A percentile compares a stretch with the other conserved stretches of the same genome.
These are phyloP conservation scores for Themeda triandra DNA, from an alignment of 176 grass and related monocot species.

Conservation along the genomic window DNA sequence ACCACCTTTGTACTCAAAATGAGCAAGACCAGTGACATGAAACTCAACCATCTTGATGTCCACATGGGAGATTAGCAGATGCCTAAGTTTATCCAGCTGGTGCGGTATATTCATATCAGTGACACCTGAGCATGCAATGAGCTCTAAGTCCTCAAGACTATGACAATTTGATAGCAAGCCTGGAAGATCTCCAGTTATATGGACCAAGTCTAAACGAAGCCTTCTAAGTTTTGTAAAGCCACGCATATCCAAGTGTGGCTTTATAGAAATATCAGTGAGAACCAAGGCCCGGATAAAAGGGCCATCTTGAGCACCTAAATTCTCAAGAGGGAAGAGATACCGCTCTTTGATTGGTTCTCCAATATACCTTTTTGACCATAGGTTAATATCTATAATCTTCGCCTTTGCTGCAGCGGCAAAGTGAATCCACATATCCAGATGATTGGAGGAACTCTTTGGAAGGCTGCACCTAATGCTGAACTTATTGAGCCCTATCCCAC, in stretches of 20 bases:
- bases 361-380: not conserved
- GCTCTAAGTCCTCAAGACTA: not conserved
- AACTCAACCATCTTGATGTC: not conserved
- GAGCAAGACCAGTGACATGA: not conserved
- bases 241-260: too few species aligned
- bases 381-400: not conserved
- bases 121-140: not conserved
- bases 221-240: conserved; percentile 17
- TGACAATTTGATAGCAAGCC: conserved; percentile 3
- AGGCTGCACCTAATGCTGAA: conserved; percentile 1
- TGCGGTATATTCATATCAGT: too few species aligned
- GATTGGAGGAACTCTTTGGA: not conserved
- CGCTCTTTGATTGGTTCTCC: not conserved
- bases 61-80: not conserved
- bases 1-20: not conserved
- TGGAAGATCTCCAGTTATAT: not conserved
- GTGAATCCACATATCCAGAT: conserved; percentile 10
- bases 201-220: not conserved
- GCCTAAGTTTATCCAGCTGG: not conserved
- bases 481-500: conserved; percentile 1
- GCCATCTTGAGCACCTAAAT: not conserved
- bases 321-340: conserved; percentile 1
- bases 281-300: conserved; percentile 16
- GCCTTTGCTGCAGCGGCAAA: conserved; percentile 19
- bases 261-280: not conserved